These are phyloP conservation scores for Auxenochlorella protothecoides DNA, from an alignment of 139 green algal genomes.

Conservation along the genomic window DNA sequence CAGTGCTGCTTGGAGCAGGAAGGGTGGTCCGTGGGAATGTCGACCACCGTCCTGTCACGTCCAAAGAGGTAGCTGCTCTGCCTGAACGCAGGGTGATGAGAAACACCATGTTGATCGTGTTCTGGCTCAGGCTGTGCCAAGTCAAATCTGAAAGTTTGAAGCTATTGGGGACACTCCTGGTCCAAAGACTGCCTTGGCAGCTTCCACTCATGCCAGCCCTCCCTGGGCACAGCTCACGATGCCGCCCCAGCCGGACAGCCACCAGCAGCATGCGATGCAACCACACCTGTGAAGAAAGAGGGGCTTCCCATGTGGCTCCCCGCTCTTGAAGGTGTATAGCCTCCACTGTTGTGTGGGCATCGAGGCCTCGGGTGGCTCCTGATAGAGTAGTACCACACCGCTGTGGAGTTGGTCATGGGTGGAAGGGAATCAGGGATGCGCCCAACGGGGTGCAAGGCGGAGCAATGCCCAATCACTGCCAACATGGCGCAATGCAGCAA, in stretches of 20 bases:
- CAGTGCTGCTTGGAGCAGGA: constrained; percentile 95
- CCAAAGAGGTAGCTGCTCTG: constrained; percentile 84
- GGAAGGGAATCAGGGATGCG: neutral
- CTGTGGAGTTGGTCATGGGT: neutral
- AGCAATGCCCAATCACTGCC: too few species aligned
- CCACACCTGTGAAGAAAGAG: constrained; percentile 57
- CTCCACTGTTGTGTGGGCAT: constrained; percentile 71
- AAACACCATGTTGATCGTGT: neutral
- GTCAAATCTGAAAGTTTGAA: neutral
- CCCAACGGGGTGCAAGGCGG: too few species aligned
- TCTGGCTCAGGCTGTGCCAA: neutral
- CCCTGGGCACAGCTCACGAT: too few species aligned
- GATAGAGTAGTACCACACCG: constrained; percentile 62
- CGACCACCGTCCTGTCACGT: constrained; percentile 68
- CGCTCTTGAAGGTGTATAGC: constrained; percentile 91
- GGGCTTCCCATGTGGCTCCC: constrained; percentile 33
- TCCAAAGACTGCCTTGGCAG: too few species aligned
- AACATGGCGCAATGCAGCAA: too few species aligned
- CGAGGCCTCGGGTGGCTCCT: constrained; percentile 61
- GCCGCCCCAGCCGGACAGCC: neutral
- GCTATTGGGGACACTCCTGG: neutral
- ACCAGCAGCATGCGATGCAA: neutral
- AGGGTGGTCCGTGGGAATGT: constrained; percentile 90
- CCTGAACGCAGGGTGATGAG: constrained; percentile 5
- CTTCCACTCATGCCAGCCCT: too few species aligned